Evolutionary conservation across 1,284 basidiomycete genomes (phyloP).

Genomic region (Apiotrichum gamsii): DNA sequence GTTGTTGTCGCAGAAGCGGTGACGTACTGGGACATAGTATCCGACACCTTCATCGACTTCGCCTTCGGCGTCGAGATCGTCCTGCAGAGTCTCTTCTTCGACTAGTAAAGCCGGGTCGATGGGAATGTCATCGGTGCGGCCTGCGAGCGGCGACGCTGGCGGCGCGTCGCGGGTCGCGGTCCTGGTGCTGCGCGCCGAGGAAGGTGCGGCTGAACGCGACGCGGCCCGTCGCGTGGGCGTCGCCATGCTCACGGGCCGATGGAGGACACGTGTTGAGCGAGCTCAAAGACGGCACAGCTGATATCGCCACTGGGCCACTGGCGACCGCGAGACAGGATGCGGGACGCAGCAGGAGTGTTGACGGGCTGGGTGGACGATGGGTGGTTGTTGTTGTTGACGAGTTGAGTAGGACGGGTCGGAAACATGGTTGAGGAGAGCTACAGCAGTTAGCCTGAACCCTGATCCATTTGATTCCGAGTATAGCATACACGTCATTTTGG

Average conservation of each 20-base stretch:
- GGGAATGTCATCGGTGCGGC: constrained; percentile 6
- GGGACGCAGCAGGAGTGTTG: too few relatives aligned
- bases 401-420: too few relatives aligned
- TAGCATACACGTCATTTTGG: neutral
- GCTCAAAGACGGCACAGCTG: too few relatives aligned
- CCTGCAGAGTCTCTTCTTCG: constrained; percentile 5
- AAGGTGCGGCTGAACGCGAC: constrained; percentile 15
- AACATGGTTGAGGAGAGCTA: too few relatives aligned
- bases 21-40: constrained; percentile 18
- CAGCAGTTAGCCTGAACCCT: too few relatives aligned
- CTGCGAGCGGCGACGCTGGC: constrained; percentile 4
- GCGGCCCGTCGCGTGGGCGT: constrained; percentile 16
- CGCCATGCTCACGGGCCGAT: constrained; percentile 6
- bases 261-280: neutral
- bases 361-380: neutral
- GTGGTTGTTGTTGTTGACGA: neutral
- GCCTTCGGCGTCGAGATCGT: constrained; percentile 20
- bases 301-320: too few relatives aligned
- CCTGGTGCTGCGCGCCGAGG: constrained; percentile 10
- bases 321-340: too few relatives aligned
- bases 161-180: neutral
- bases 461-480: constrained; percentile 3
- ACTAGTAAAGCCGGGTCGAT: constrained; percentile 16
- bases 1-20: neutral
- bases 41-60: constrained; percentile 20